These are phyloP conservation scores for Penicillium sp. DNA, from an alignment of 2,329 filamentous ascomycete genomes.

Conservation along the genomic window DNA sequence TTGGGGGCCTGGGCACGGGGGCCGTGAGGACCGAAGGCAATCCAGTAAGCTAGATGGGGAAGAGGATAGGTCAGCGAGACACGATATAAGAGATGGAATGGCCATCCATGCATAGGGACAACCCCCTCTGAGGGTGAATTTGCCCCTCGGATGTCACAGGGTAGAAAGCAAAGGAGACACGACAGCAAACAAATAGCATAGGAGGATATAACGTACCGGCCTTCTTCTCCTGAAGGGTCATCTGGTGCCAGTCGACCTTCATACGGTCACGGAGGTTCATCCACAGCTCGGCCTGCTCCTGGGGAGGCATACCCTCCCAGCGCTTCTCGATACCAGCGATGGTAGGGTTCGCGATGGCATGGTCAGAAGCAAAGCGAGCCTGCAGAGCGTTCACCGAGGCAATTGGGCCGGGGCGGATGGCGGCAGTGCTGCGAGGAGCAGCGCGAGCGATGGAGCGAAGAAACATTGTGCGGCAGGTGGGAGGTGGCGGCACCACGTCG, in stretches of 20 bases:
- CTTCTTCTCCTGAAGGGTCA: constrained; percentile 98
- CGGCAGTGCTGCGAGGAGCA: constrained; percentile 48
- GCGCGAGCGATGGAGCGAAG: constrained; percentile 51
- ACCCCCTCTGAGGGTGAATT: constrained; percentile 1
- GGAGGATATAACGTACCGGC: constrained; percentile 72
- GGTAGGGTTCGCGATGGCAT: constrained; percentile 97
- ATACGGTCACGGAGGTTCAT: constrained; percentile 98
- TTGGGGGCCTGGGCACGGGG: constrained; percentile 82
- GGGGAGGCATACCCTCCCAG: constrained; percentile 96
- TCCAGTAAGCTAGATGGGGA: constrained; percentile 82
- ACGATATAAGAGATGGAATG: constrained; percentile 26
- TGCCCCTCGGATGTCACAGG: constrained; percentile 25
- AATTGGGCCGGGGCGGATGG: constrained; percentile 43
- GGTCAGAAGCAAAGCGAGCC: constrained; percentile 67
- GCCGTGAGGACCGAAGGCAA: constrained; percentile 95
- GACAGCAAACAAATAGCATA: neutral
- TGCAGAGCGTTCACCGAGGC: constrained; percentile 52
- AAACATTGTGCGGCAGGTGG: constrained; percentile 48
- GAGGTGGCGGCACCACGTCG: constrained; percentile 33
- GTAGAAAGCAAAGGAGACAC: constrained; percentile 7
- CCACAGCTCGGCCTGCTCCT: constrained; percentile 99
- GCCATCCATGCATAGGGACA: too few species aligned
- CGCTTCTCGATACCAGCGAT: constrained; percentile 98
- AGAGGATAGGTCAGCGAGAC: constrained; percentile 7
- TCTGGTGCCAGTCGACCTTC: constrained; percentile 95